Percentiles rank a stretch among this genome's conserved stretches.
Evolutionary conservation across 768 basidiomycete genomes (phyloP).

Genomic region (Coprinellus micaceus): DNA sequence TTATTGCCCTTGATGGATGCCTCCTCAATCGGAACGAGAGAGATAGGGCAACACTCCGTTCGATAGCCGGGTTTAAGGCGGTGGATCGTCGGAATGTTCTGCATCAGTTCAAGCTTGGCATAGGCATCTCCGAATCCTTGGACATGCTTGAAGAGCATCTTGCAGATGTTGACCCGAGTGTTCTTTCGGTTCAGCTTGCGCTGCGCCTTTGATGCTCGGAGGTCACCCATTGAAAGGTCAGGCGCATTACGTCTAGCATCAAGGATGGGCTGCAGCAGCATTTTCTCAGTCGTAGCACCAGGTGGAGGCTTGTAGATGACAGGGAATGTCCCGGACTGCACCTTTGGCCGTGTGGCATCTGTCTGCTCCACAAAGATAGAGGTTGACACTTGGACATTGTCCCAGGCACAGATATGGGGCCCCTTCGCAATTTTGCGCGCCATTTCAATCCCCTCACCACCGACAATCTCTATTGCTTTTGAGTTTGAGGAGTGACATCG

Average conservation of each 20-base stretch:
- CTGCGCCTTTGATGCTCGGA: neutral
- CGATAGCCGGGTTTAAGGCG: slow-evolving; percentile 16
- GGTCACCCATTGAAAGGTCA: slow-evolving; percentile 5
- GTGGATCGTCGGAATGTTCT: slow-evolving; percentile 13
- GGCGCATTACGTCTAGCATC: slow-evolving; percentile 1
- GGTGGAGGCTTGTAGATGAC: slow-evolving; percentile 2
- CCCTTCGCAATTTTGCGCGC: neutral
- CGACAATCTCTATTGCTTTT: neutral
- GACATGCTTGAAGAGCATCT: slow-evolving; percentile 3
- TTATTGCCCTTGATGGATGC: slow-evolving; percentile 21
- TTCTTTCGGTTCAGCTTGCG: neutral
- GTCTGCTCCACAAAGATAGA: slow-evolving; percentile 13
- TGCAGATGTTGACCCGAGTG: slow-evolving; percentile 6
- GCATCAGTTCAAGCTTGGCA: slow-evolving; percentile 1
- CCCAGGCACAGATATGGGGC: neutral
- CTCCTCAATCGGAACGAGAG: slow-evolving; percentile 24
- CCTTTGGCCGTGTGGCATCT: neutral
- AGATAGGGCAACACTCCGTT: slow-evolving; percentile 18
- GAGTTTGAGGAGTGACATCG: neutral
- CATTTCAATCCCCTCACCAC: neutral
- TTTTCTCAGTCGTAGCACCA: neutral
- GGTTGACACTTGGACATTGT: neutral
- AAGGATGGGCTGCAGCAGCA: slow-evolving; percentile 3
- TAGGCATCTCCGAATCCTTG: neutral
- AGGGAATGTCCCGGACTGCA: slow-evolving; percentile 6